Evolutionary conservation across 148 eudicot species (phyloP).

Genomic region (Hydrangea macrophylla): DNA sequence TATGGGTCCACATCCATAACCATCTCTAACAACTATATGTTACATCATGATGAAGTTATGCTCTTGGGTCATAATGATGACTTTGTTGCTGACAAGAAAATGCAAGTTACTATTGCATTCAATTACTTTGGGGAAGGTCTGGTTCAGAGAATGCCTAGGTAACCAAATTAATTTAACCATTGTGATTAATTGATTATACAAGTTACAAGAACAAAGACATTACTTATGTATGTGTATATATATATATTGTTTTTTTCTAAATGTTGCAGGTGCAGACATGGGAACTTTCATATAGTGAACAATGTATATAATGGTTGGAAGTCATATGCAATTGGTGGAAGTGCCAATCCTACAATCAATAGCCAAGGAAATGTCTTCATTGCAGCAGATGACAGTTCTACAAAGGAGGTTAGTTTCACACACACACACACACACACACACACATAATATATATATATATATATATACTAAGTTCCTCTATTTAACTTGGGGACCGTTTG

Average conservation of each 20-base stretch:
- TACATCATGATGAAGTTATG: conserved; percentile 23
- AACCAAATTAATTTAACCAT: not conserved
- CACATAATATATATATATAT: no score
- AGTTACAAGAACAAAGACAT: no score
- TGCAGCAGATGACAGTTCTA: conserved; percentile 10
- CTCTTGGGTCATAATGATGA: conserved; percentile 24
- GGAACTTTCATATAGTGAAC: conserved; percentile 26
- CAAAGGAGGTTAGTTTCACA: conserved; percentile 21
- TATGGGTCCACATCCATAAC: conserved; percentile 21
- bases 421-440: no score
- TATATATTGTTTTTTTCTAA: not conserved
- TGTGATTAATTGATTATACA: not conserved
- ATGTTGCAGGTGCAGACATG: conserved; percentile 26
- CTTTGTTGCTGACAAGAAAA: conserved; percentile 19
- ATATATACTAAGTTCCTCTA: no score
- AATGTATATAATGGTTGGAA: conserved; percentile 24
- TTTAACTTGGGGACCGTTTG: no score
- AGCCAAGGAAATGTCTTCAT: conserved; percentile 29
- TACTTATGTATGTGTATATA: not conserved
- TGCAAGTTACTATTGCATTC: conserved; percentile 28
- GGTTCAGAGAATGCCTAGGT: conserved; percentile 29
- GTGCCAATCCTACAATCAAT: conserved; percentile 24
- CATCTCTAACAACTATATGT: conserved; percentile 25
- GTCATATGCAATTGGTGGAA: conserved; percentile 28
- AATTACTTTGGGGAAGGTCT: conserved; percentile 28